Evolutionary conservation across 805 yeast species (phyloP).

Genomic region (Hanseniaspora thailandica): DNA sequence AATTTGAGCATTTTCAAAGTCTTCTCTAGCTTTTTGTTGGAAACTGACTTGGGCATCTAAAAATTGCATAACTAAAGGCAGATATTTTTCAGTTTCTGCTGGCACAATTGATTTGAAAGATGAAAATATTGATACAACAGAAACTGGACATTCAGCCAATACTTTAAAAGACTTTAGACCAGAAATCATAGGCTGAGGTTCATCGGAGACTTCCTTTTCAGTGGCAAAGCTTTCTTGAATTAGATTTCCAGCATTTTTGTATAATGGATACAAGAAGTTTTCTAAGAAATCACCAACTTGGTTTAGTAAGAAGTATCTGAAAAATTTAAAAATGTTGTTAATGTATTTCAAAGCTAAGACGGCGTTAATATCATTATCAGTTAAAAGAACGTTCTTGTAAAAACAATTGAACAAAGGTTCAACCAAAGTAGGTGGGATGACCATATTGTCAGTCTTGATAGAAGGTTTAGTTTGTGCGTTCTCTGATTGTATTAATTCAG

Average conservation of each 20-base stretch:
- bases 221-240: constrained; percentile 52
- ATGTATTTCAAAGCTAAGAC: constrained; percentile 78
- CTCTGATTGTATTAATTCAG: constrained; percentile 4
- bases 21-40: constrained; percentile 55
- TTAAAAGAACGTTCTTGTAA: constrained; percentile 47
- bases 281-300: constrained; percentile 71
- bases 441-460: constrained; percentile 9
- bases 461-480: neutral
- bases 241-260: constrained; percentile 64
- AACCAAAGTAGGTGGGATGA: neutral
- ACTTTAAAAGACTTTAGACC: constrained; percentile 62
- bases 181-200: constrained; percentile 39
- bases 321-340: constrained; percentile 75
- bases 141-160: constrained; percentile 91
- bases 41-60: constrained; percentile 70
- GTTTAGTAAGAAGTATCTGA: constrained; percentile 52
- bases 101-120: constrained; percentile 69
- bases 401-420: constrained; percentile 17
- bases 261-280: constrained; percentile 54
- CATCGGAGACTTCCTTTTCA: neutral
- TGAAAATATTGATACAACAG: constrained; percentile 84
- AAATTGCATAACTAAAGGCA: constrained; percentile 70
- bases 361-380: constrained; percentile 93
- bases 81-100: constrained; percentile 58
- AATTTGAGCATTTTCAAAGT: constrained; percentile 58